phyloP scores from a whole-genome alignment of 805 yeast genomes.

The Myxozyma kluyveri region DNA sequence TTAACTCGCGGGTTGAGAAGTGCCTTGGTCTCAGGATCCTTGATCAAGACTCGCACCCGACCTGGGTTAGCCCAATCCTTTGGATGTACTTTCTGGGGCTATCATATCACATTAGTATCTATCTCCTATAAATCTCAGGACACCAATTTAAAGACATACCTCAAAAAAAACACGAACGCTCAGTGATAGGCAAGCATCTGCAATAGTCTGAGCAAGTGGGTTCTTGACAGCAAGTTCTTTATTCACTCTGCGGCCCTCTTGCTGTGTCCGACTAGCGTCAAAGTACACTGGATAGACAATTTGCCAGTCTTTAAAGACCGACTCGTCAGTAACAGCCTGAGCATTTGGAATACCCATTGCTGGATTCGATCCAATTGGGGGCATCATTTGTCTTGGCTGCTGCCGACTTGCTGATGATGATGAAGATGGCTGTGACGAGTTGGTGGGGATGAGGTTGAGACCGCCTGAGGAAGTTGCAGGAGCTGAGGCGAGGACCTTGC shows the following conservation, averaged over 20 bases:
- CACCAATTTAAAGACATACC: slow-evolving; percentile 33
- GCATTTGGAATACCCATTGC: background rate
- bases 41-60: slow-evolving; percentile 75
- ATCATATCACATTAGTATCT: slow-evolving; percentile 39
- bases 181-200: slow-evolving; percentile 59
- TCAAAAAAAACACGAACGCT: slow-evolving; percentile 40
- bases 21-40: slow-evolving; percentile 48
- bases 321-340: slow-evolving; percentile 48
- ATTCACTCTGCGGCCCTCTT: slow-evolving; percentile 81
- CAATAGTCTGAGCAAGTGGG: slow-evolving; percentile 80
- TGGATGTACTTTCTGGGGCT: slow-evolving; percentile 86
- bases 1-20: slow-evolving; percentile 35
- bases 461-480: slow-evolving; percentile 16
- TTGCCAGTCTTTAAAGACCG: slow-evolving; percentile 60
- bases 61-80: slow-evolving; percentile 98
- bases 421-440: slow-evolving; percentile 16
- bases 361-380: background rate
- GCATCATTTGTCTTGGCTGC: background rate
- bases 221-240: slow-evolving; percentile 68
- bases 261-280: slow-evolving; percentile 69
- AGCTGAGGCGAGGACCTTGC: slow-evolving; percentile 38
- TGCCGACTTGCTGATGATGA: slow-evolving; percentile 40
- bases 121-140: slow-evolving; percentile 23
- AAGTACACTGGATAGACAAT: slow-evolving; percentile 89
- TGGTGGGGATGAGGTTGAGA: slow-evolving; percentile 2